Conservation (phyloP, 2,329 filamentous ascomycete species). For the Aureobasidium leucospermi region DNA sequence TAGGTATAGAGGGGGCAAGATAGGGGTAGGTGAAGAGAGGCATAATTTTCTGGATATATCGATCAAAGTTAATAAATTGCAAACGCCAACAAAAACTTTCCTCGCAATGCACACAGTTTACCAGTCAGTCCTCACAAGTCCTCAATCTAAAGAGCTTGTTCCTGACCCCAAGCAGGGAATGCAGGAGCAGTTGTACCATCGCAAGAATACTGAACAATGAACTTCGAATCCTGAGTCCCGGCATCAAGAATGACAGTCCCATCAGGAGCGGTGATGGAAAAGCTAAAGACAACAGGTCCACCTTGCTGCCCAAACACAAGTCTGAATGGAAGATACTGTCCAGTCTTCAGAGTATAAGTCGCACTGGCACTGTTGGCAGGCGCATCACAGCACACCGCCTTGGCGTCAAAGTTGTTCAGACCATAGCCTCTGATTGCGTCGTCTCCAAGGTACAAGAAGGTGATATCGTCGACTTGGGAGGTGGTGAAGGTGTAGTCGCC, state of each 20-base stretch:
- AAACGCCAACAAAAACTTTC: too few species aligned
- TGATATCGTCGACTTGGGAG: conserved; percentile 18
- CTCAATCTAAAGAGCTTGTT: not conserved
- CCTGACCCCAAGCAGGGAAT: conserved; percentile 4
- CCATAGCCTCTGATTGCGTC: conserved; percentile 19
- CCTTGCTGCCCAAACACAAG: conserved; percentile 1
- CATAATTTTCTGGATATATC: too few species aligned
- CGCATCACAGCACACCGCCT: not conserved
- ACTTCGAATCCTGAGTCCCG: not conserved
- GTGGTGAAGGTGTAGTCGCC: conserved; percentile 21
- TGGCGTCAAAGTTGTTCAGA: conserved; percentile 14
- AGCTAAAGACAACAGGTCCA: not conserved
- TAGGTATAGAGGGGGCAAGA: too few species aligned
- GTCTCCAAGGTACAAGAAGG: conserved; percentile 20
- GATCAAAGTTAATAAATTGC: too few species aligned
- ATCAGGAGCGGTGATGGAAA: conserved; percentile 7
- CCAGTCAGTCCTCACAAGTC: not conserved
- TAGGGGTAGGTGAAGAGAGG: too few species aligned
- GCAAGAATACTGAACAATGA: conserved; percentile 8
- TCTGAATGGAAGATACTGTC: conserved; percentile 3
- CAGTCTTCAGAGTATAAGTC: not conserved
- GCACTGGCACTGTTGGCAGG: not conserved
- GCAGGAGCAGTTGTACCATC: conserved; percentile 3
- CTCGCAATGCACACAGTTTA: too few species aligned
- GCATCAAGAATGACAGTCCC: not conserved